Evolutionary conservation across 2,329 filamentous ascomycete genomes (phyloP).

Genomic region (Ceratocystis harringtonii): DNA sequence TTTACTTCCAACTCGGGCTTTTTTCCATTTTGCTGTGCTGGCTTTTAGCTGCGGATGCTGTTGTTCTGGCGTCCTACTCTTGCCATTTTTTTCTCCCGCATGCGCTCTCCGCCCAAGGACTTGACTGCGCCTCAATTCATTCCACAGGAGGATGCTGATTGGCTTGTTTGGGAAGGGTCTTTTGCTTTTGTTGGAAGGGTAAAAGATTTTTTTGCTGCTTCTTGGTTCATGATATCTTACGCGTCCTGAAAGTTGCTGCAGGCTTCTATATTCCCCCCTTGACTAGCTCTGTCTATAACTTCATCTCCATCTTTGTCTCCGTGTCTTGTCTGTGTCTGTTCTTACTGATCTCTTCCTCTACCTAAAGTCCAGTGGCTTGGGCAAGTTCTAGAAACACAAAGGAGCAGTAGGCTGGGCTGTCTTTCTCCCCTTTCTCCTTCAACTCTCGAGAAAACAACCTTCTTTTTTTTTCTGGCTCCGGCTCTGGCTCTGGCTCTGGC

Average conservation of each 20-base stretch:
- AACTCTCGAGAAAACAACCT: no score
- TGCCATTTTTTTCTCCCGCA: not conserved
- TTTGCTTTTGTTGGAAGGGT: not conserved
- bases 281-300: not conserved
- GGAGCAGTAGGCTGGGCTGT: no score
- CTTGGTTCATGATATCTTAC: slow-evolving; percentile 5
- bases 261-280: not conserved
- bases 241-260: not conserved
- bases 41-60: not conserved
- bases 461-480: not conserved
- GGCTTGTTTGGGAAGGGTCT: not conserved
- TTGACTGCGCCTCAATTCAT: slow-evolving; percentile 4
- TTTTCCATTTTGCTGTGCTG: not conserved
- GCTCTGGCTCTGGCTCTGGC: not conserved
- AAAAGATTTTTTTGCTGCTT: not conserved
- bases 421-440: no score
- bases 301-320: no score
- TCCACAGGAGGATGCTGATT: not conserved
- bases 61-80: not conserved
- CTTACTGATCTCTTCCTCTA: no score
- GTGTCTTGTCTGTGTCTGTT: no score
- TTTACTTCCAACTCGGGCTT: not conserved
- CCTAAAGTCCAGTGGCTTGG: no score
- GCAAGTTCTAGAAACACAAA: no score
- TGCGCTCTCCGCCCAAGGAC: not conserved